phyloP scores from a whole-genome alignment of 2,329 filamentous ascomycete genomes.

The Claviceps sp. region DNA sequence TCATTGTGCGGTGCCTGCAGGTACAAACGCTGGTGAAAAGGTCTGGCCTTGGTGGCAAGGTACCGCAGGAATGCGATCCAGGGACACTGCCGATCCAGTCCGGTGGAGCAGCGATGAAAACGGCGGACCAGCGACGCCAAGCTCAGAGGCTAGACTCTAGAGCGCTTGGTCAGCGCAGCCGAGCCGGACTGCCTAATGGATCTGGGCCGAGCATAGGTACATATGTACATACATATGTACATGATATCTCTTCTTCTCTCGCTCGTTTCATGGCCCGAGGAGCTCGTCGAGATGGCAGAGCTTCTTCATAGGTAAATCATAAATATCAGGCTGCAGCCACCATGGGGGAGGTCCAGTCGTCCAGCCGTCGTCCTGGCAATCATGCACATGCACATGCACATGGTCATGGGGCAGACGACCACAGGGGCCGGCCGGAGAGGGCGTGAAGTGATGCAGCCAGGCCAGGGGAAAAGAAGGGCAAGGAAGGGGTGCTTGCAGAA shows the following conservation, averaged over 20 bases:
- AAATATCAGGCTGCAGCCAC: too few relatives aligned
- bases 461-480: not conserved
- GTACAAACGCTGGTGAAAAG: conserved; percentile 3
- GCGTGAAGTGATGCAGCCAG: not conserved
- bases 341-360: too few relatives aligned
- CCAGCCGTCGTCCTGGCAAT: not conserved
- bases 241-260: too few relatives aligned
- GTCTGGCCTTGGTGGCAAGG: not conserved
- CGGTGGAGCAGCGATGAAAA: not conserved
- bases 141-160: not conserved
- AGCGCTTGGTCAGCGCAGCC: not conserved
- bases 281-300: too few relatives aligned
- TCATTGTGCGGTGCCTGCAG: conserved; percentile 6
- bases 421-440: not conserved
- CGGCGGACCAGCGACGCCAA: not conserved
- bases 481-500: too few relatives aligned
- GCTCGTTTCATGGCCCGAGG: too few relatives aligned
- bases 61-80: not conserved
- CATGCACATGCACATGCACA: not conserved
- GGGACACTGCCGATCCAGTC: conserved; percentile 3
- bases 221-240: too few relatives aligned
- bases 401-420: not conserved
- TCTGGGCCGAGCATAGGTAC: too few relatives aligned
- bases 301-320: too few relatives aligned
- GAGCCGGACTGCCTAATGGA: not conserved